Evolutionary conservation across 306 rosid genomes (phyloP).

Genomic region (Carpinus viminea): DNA sequence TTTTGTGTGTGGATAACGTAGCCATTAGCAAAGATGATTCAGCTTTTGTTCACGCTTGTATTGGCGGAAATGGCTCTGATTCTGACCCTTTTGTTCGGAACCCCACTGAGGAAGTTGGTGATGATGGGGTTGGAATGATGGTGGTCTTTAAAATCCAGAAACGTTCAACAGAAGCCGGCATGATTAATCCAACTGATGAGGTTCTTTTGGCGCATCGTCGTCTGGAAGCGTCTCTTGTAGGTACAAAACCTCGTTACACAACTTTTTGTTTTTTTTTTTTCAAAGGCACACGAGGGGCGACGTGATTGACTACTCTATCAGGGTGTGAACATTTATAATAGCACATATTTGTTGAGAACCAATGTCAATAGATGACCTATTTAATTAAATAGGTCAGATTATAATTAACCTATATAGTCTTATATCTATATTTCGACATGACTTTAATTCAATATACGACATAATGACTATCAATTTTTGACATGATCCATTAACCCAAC

Average conservation of each 20-base stretch:
- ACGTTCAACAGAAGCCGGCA: slow-evolving; percentile 43
- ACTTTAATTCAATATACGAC: no score
- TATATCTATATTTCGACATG: no score
- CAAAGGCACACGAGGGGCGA: no score
- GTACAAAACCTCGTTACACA: slow-evolving; percentile 15
- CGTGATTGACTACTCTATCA: no score
- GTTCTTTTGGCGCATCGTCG: slow-evolving; percentile 46
- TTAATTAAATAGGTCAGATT: no score
- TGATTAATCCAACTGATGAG: slow-evolving; percentile 63
- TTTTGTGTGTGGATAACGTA: neutral
- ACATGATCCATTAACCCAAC: no score
- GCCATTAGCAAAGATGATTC: slow-evolving; percentile 45
- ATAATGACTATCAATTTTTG: no score
- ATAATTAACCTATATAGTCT: no score
- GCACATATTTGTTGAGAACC: no score
- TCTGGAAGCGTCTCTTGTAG: slow-evolving; percentile 61
- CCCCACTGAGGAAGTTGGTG: slow-evolving; percentile 50
- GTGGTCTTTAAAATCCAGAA: slow-evolving; percentile 44
- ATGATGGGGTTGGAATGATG: slow-evolving; percentile 44
- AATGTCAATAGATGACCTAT: no score
- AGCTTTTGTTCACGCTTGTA: slow-evolving; percentile 40
- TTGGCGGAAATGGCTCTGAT: slow-evolving; percentile 45
- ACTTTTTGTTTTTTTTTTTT: no score
- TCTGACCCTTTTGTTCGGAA: slow-evolving; percentile 45
- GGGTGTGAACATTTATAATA: no score